Evolutionary conservation across 2,329 filamentous ascomycete species (phyloP).

Genomic region (Lachnellula arida): DNA sequence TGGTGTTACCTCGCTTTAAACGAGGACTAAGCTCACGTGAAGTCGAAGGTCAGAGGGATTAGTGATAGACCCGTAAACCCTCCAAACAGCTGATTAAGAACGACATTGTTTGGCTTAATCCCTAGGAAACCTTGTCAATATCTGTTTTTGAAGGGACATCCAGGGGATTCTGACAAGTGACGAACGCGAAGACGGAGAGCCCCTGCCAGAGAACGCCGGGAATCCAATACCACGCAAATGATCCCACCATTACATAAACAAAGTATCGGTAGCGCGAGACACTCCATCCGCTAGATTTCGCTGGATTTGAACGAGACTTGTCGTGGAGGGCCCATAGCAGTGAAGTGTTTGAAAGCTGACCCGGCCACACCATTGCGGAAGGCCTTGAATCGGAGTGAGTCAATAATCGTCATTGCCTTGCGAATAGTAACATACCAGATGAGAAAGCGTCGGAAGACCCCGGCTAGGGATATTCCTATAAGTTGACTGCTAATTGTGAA

Average conservation of each 20-base stretch:
- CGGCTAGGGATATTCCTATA: conserved; percentile 59
- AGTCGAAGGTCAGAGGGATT: conserved; percentile 70
- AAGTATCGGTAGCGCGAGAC: conserved; percentile 38
- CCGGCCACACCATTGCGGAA: conserved; percentile 23
- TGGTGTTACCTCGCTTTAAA: conserved; percentile 27
- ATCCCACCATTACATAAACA: conserved; percentile 36
- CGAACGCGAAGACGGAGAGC: conserved; percentile 65
- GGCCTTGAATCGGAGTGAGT: conserved; percentile 6
- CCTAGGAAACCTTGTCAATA: conserved; percentile 60
- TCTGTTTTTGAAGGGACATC: conserved; percentile 42
- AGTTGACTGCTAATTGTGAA: conserved; percentile 57
- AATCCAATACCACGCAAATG: conserved; percentile 51
- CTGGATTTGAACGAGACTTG: conserved; percentile 47
- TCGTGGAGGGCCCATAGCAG: conserved; percentile 51
- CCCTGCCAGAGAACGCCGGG: conserved; percentile 61
- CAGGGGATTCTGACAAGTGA: conserved; percentile 63
- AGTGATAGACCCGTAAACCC: conserved; percentile 61
- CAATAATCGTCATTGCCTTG: conserved; percentile 30
- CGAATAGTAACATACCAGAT: conserved; percentile 38
- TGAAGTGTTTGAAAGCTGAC: conserved; percentile 16
- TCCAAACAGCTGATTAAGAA: conserved; percentile 71
- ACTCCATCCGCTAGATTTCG: conserved; percentile 50
- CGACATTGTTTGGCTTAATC: conserved; percentile 62
- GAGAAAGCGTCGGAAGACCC: conserved; percentile 55
- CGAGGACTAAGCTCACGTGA: conserved; percentile 49